Evolutionary conservation across 345 rosid genomes (phyloP), one percentile per base, ranked within the genome.

Genomic region (Brassica carinata): DNA sequence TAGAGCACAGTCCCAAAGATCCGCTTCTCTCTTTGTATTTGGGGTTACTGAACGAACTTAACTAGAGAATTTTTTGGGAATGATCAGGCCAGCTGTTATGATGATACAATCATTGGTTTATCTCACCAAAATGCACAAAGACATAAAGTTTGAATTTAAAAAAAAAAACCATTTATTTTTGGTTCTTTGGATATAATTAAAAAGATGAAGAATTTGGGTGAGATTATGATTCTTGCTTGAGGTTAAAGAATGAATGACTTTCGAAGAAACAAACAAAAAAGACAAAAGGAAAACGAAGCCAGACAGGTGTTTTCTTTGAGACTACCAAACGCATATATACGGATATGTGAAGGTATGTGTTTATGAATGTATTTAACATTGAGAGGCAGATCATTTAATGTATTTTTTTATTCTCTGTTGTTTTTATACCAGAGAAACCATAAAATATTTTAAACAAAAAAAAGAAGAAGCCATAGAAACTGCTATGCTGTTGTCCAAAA

Each of bases 201-300:
- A 55, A 55, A 55, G 62, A 6, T 55, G 62, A 55, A 17, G 4
- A 17, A 2, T 55, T 55, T 55, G 61, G 26, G 9, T 15, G 15
- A 55, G 61, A 55, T 17, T 55, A 55, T 55, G 62, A 81, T 77
- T 81, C 81, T 81, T 77, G 77, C 84, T 76, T 81, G 71, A 72
- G 26, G 27, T 81, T 59, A 45, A 81, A 81, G 84, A 63, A 74
- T 74, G 70, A 69, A 74, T 48, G 64, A 58, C 58, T 18, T 45
- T 64, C 4, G 7, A 11, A 38, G 14, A 13, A 11, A 9, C 4
- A 7, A 10, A 40, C 48, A 40, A 10, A 17, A 30, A 29, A 18
- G n/a, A 27, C 14, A 64, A 64, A 31, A 48, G 8, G 13, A 17
- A 69, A 59, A 69, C 18, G 0, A 69, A 38, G 45, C 31, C 7